A percentile compares a stretch with the other conserved stretches of the same genome.
Evolutionary conservation across 108 stramenopile genomes (phyloP).

Genomic region (Nannochloropsis salina): DNA sequence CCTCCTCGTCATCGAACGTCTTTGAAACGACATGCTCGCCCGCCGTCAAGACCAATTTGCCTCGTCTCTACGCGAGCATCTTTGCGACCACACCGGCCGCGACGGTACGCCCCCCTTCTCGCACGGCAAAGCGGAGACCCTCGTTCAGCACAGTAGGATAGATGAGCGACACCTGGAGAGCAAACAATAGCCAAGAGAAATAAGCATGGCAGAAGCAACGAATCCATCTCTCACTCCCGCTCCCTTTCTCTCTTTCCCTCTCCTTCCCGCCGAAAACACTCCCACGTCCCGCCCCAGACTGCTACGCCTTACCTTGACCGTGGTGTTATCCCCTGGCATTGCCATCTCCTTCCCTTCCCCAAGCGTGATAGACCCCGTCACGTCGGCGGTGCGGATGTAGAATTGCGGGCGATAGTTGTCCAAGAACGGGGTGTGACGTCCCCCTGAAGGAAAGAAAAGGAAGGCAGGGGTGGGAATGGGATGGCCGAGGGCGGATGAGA

Average conservation of each 20-base stretch:
- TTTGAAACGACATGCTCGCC: no score
- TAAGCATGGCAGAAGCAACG: background rate
- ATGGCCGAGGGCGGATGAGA: background rate
- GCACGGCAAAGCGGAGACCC: constrained; percentile 94
- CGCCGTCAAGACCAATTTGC: no score
- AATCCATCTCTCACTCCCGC: background rate
- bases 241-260: no score
- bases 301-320: constrained; percentile 71
- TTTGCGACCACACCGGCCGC: constrained; percentile 95
- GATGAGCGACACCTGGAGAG: constrained; percentile 57
- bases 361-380: constrained; percentile 80
- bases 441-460: constrained; percentile 35
- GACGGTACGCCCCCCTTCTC: constrained; percentile 96
- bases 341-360: constrained; percentile 94
- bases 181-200: background rate
- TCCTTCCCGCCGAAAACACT: background rate
- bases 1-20: no score
- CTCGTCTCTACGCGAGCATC: constrained; percentile 47
- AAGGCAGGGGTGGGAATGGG: background rate
- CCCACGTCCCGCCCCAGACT: no score
- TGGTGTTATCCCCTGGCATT: constrained; percentile 97
- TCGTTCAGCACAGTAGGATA: constrained; percentile 78
- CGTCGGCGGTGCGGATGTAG: constrained; percentile 97
- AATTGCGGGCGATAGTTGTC: constrained; percentile 97
- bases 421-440: constrained; percentile 98